Evolutionary conservation across 495 filamentous ascomycete species (phyloP).

Genomic region (Aspergillus funiculosus): DNA sequence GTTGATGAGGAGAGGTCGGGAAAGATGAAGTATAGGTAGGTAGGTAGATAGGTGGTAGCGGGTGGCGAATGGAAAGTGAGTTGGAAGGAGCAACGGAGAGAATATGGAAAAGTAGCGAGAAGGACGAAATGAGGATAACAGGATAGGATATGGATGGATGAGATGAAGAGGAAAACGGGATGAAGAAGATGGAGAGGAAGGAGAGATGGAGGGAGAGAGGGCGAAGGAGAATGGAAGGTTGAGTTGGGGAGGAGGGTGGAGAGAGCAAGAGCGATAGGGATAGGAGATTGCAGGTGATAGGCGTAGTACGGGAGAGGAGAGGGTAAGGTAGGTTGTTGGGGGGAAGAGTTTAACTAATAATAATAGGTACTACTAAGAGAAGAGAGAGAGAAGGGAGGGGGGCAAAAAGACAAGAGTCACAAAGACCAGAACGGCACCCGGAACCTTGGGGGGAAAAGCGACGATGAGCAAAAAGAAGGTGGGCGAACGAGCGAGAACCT

Average conservation of each 20-base stretch:
- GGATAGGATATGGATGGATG: slow-evolving; percentile 13
- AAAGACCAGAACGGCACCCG: slow-evolving; percentile 18
- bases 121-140: slow-evolving; percentile 15
- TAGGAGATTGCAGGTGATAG: slow-evolving; percentile 20
- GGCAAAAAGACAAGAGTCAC: slow-evolving; percentile 20
- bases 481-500: slow-evolving; percentile 21
- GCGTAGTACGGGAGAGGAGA: background rate
- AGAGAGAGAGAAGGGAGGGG: too few species aligned
- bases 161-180: slow-evolving; percentile 25
- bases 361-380: slow-evolving; percentile 7
- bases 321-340: slow-evolving; percentile 3
- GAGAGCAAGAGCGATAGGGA: slow-evolving; percentile 21
- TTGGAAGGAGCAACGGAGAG: slow-evolving; percentile 15
- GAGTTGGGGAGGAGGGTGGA: slow-evolving; percentile 12
- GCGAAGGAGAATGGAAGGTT: slow-evolving; percentile 13
- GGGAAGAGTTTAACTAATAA: slow-evolving; percentile 2
- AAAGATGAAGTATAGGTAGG: slow-evolving; percentile 1
- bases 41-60: background rate
- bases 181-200: slow-evolving; percentile 19
- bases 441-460: slow-evolving; percentile 17
- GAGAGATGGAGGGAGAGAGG: slow-evolving; percentile 15
- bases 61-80: slow-evolving; percentile 8
- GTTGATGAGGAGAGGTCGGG: slow-evolving; percentile 2
- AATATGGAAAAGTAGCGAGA: slow-evolving; percentile 14
- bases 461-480: slow-evolving; percentile 16